Conservation (phyloP, 352 stramenopile species). For the Globisporangium middletonii region DNA sequence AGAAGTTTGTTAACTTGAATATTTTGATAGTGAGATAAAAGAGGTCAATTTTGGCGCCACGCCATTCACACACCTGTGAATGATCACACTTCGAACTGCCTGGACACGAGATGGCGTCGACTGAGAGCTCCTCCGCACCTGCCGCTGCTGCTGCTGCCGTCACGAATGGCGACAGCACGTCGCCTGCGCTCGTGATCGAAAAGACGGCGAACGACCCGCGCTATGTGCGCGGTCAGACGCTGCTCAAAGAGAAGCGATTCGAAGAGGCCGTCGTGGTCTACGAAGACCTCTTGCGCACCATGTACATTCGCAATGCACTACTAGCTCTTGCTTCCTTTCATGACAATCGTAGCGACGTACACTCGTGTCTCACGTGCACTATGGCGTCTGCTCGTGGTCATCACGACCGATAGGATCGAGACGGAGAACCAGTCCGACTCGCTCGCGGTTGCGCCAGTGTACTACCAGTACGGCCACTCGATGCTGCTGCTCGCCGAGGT, state of each 20-base stretch:
- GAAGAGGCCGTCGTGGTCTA: slow-evolving; percentile 76
- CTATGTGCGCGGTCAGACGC: slow-evolving; percentile 56
- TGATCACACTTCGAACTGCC: background rate
- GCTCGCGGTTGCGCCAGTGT: slow-evolving; percentile 58
- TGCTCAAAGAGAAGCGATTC: slow-evolving; percentile 76
- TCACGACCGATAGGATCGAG: slow-evolving; percentile 35
- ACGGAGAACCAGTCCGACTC: slow-evolving; percentile 63
- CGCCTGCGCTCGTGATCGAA: slow-evolving; percentile 26
- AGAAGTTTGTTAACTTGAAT: no score
- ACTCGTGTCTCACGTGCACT: background rate
- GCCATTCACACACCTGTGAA: background rate
- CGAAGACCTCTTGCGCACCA: slow-evolving; percentile 71
- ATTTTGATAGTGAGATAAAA: no score
- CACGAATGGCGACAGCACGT: background rate
- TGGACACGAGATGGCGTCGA: slow-evolving; percentile 6
- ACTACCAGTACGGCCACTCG: slow-evolving; percentile 83
- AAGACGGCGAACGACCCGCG: slow-evolving; percentile 66
- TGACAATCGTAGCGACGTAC: no score
- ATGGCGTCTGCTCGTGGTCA: background rate
- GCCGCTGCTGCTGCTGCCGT: background rate
- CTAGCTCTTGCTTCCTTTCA: no score
- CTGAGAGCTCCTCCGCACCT: background rate
- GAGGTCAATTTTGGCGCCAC: background rate
- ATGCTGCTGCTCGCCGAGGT: slow-evolving; percentile 68
- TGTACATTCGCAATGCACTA: slow-evolving; percentile 24